Evolutionary conservation across 306 rosid genomes (phyloP).

Genomic region (Quercus aquifolioides): DNA sequence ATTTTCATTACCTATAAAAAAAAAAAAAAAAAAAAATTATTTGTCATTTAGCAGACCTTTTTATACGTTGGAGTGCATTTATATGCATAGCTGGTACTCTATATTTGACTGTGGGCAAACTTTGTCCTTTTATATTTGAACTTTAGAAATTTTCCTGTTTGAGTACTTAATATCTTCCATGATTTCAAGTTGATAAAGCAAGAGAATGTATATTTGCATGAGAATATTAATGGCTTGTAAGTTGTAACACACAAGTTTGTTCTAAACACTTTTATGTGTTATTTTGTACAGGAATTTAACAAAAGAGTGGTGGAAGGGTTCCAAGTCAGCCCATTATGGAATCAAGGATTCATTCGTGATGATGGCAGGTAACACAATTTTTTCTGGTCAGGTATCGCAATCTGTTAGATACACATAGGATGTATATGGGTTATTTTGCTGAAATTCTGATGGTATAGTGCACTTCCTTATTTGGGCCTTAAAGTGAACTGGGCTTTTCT

Average conservation of each 20-base stretch:
- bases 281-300: conserved; percentile 63
- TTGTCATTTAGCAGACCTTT: not conserved
- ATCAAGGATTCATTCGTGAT: conserved; percentile 87
- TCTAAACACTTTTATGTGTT: conserved; percentile 8
- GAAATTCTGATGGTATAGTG: not conserved
- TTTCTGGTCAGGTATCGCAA: not conserved
- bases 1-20: too few relatives aligned
- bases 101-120: not conserved
- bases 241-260: not conserved
- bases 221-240: not conserved
- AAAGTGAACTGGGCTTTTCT: not conserved
- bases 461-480: not conserved
- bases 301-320: conserved; percentile 79
- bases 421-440: not conserved
- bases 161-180: not conserved
- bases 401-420: not conserved
- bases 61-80: not conserved
- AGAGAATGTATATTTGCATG: not conserved
- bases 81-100: not conserved
- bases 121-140: not conserved
- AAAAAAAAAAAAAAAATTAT: too few relatives aligned
- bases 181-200: not conserved
- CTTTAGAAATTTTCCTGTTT: not conserved
- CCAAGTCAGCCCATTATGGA: conserved; percentile 93
- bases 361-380: conserved; percentile 70